Evolutionary conservation across 441 rosid species (phyloP), one percentile per base, ranked within the genome.

Genomic region (Geranium incanum): DNA sequence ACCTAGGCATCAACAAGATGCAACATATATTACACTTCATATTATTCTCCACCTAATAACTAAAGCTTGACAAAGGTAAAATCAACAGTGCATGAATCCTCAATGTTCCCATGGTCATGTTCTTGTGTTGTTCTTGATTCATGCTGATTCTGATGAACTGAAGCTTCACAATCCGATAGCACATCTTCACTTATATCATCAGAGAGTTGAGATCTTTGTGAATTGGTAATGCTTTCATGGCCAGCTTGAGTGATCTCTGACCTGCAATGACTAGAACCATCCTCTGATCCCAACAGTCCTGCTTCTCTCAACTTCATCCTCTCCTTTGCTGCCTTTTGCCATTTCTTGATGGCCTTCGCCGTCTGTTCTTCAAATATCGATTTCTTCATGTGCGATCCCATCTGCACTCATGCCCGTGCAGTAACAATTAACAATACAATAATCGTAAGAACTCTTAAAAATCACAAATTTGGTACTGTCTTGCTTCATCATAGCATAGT

Each of bases 301-400:
- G 39, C 13, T 63, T 75, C 39, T 60, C 73, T 77, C 65, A 64
- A 15, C 48, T 68, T 88, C 48, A 74, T 76, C 71, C 80, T 84
- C 18, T 80, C 74, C 77, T 81, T 82, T 0, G 89, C 90, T 0
- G 85, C 86, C 33, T 68, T 81, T 16, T 78, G 88, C 90, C 90
- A 88, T 70, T 80, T 86, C 78, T 66, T 71, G 36, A 86, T 83
- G 12, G 93, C 93, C 68, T 77, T 88, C 0, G 87, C 78, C 11
- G 89, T 88, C 71, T 88, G 93, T 78, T 88, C 89, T 72, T 88
- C 90, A 36, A 88, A 88, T 33, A 88, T 86, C 9, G 87, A 68
- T 62, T 72, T 79, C 76, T 86, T 86, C 89, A 86, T 86, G 81
- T 86, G 84, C 50, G 93, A 86, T 8, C 93, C 90, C 93, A 86